Evolutionary conservation across 495 filamentous ascomycete genomes (phyloP), one percentile per base, ranked within the genome.

Genomic region (Filosporella fistucella): DNA sequence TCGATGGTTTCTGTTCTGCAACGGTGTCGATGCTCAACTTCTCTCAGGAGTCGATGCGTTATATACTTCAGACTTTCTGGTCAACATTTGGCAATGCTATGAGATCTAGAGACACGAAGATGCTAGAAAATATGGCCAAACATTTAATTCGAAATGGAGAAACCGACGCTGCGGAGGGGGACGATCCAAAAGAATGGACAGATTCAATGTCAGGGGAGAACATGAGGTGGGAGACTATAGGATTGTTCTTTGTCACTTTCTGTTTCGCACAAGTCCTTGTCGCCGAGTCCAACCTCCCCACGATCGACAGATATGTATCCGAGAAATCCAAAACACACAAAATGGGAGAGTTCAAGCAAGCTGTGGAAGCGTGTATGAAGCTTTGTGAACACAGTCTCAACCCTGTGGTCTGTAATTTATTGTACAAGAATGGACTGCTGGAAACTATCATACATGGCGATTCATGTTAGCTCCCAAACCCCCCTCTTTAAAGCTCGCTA

Each of bases 61-160:
- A 21, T 21, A 38, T 38, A 10, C 35, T 38, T 7, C 9, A 17
- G 16, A 4, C 40, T 2, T 8, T 56, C n/a, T 56, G 42, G 42
- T 12, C 36, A n/a, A 18, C 20, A 18, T 56, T 45, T 28, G 20
- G 29, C n/a, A 1, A 9, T 39, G 9, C 22, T 56, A 9, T 33
- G 14, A 8, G 35, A 47, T n/a, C 47, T 42, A 16, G 28, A 42
- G 11, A 37, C 21, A 8, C 17, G 28, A 5, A 1, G 3, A 5
- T n/a, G 51, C 2, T 12, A 51, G 1, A 42, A 48, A 22, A 73
- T 76, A 14, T 77, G 81, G 61, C 78, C 80, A 39, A 80, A 86
- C 66, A 75, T 80, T 62, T 88, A 67, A 68, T 64, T 57, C 78
- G 76, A 68, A 86, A 86, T 55, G 80, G 85, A 63, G 76, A 75